Base-by-base conservation (phyloP, 1,139 yeast genomes). In the Pichia norvegensis region DNA sequence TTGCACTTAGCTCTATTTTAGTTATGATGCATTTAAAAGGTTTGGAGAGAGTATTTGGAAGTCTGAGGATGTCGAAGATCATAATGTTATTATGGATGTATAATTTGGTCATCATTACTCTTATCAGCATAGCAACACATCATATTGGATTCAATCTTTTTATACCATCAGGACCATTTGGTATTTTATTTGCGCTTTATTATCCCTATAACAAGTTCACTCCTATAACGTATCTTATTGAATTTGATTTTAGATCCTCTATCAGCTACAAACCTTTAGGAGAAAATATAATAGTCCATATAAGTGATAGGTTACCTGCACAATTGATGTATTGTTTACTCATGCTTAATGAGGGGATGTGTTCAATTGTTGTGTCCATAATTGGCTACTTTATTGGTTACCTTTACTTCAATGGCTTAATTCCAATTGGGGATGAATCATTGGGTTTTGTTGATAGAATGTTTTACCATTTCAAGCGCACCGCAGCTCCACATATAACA, bases 21-120 rank as follows among this genome's bases (percentile, higher is more conserved):
- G 64, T 81, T 57, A 81, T 81, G 57, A 74, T 79, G 43, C 55
- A 56, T 46, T 70, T 74, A 57, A 77, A 86, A 52, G 73, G 72
- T 33, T 62, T 85, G 45, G 95, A 85, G 61, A 63, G 94, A 45
- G 64, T 79, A 50, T 74, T 72, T 52, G 90, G 92, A 1, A 70
- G 84, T 5, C 67, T 76, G 43, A 79, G 76, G 57, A 81, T 76
- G 57, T 58, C 76, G 7, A 70, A 77, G 49, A 66, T 49, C 22
- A 48, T 71, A 2, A 33, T 65, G 0, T 53, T 69, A 37, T 50
- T 65, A 9, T 63, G 55, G 37, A 5, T 54, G 4, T 66, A 68
- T 50, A 65, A 66, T 39, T 22, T 65, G 23, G 25, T 66, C 1
- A 20, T 4, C 7, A 42, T 59, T 2, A 54, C 47, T 1, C 22